phyloP scores from a whole-genome alignment of 2,329 filamentous ascomycete genomes.

The Phoma sp. region DNA sequence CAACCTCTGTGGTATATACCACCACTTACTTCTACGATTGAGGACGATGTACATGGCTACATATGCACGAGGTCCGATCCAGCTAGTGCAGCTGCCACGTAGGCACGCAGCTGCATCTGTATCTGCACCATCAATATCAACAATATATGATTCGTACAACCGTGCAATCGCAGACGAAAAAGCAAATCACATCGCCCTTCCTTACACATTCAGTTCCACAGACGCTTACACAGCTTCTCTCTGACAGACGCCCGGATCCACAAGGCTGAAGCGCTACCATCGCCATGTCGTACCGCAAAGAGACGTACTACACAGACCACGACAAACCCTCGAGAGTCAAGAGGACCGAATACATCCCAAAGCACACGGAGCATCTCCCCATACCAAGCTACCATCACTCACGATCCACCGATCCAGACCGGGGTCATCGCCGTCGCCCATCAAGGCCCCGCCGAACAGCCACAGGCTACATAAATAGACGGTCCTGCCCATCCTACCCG shows the following conservation, averaged over 20 bases:
- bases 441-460: constrained; percentile 5
- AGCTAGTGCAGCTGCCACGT: constrained; percentile 12
- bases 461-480: constrained; percentile 1
- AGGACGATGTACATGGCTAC: background rate
- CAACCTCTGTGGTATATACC: too few relatives aligned
- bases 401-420: background rate
- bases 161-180: too few relatives aligned
- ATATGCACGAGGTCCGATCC: background rate
- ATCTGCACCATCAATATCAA: background rate
- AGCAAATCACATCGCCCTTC: background rate
- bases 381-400: background rate
- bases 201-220: background rate
- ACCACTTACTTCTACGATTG: too few relatives aligned
- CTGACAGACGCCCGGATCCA: background rate
- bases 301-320: background rate
- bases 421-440: too few relatives aligned
- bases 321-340: background rate
- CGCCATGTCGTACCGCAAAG: background rate
- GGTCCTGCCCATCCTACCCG: background rate
- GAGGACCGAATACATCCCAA: background rate
- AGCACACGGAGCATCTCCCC: background rate
- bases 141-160: background rate
- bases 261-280: background rate
- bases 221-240: background rate
- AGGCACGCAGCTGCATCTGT: background rate